These are phyloP conservation scores for Jacaranda mimosifolia DNA, from an alignment of 257 asterid genomes.

Conservation along the genomic window DNA sequence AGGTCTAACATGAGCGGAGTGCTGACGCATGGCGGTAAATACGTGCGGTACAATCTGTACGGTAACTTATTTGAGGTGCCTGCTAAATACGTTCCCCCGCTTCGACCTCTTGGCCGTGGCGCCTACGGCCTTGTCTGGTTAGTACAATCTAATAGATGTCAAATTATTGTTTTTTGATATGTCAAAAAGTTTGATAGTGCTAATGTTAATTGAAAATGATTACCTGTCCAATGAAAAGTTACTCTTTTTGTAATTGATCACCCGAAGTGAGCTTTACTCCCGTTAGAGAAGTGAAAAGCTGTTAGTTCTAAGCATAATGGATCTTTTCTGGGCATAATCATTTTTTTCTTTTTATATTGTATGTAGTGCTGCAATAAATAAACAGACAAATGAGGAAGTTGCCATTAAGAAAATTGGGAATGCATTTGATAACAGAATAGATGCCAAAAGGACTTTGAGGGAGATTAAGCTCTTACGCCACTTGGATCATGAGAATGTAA, in stretches of 20 bases:
- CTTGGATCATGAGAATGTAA: conserved; percentile 86
- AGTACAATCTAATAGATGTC: neutral
- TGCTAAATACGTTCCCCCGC: conserved; percentile 78
- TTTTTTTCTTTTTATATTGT: conserved; percentile 12
- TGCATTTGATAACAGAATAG: conserved; percentile 78
- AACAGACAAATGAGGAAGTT: conserved; percentile 74
- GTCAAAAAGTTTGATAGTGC: neutral
- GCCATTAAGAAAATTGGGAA: conserved; percentile 91
- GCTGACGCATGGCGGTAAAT: conserved; percentile 70
- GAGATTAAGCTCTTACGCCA: conserved; percentile 86
- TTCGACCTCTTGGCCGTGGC: conserved; percentile 92
- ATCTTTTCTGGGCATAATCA: too few relatives aligned
- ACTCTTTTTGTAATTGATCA: neutral
- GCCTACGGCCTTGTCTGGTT: conserved; percentile 95
- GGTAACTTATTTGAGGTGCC: conserved; percentile 81
- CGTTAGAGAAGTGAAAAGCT: too few relatives aligned
- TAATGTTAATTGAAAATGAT: neutral
- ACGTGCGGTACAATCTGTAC: conserved; percentile 73
- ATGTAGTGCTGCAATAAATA: conserved; percentile 76
- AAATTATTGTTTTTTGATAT: neutral
- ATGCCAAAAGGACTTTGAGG: conserved; percentile 86
- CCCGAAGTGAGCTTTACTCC: neutral
- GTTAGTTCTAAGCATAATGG: too few relatives aligned
- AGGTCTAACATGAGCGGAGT: conserved; percentile 54
- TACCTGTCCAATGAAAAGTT: neutral